Evolutionary conservation across 306 rosid genomes (phyloP).

Genomic region (Cucurbita ficifolia): DNA sequence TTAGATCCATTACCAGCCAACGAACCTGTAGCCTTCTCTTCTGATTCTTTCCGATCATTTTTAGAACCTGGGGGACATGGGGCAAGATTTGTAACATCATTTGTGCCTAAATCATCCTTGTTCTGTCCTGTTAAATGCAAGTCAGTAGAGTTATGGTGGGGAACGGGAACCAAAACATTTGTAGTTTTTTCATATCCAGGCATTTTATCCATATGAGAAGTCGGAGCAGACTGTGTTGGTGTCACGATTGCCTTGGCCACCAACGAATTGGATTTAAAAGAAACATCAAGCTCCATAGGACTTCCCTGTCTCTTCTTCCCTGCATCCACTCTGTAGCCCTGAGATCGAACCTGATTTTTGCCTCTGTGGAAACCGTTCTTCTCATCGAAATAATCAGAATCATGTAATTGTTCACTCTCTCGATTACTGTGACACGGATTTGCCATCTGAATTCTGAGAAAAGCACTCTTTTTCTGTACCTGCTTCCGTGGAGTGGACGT

Average conservation of each 20-base stretch:
- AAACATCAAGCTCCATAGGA: constrained; percentile 70
- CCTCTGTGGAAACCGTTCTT: constrained; percentile 32
- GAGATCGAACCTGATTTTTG: constrained; percentile 33
- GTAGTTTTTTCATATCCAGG: constrained; percentile 9
- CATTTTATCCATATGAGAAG: constrained; percentile 11
- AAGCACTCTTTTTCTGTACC: constrained; percentile 82
- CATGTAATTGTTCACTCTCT: constrained; percentile 36
- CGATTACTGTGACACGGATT: constrained; percentile 41
- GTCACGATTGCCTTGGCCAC: constrained; percentile 74
- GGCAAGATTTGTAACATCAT: constrained; percentile 11
- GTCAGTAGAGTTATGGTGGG: constrained; percentile 8
- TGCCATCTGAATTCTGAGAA: constrained; percentile 54
- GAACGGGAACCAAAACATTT: background rate
- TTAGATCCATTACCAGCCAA: background rate
- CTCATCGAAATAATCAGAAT: constrained; percentile 33
- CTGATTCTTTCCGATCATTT: constrained; percentile 12
- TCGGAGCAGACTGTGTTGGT: constrained; percentile 21
- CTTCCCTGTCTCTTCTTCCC: constrained; percentile 35
- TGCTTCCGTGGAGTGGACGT: constrained; percentile 57
- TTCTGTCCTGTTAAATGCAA: constrained; percentile 1
- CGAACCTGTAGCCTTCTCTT: constrained; percentile 1
- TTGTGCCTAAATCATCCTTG: constrained; percentile 5
- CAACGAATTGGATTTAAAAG: constrained; percentile 64
- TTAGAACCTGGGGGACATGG: constrained; percentile 8
- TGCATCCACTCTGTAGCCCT: constrained; percentile 25